Percentiles rank a stretch among this genome's conserved stretches.
These are phyloP conservation scores for Eurotiales sp. DNA, from an alignment of 2,329 filamentous ascomycete species.

Conservation along the genomic window DNA sequence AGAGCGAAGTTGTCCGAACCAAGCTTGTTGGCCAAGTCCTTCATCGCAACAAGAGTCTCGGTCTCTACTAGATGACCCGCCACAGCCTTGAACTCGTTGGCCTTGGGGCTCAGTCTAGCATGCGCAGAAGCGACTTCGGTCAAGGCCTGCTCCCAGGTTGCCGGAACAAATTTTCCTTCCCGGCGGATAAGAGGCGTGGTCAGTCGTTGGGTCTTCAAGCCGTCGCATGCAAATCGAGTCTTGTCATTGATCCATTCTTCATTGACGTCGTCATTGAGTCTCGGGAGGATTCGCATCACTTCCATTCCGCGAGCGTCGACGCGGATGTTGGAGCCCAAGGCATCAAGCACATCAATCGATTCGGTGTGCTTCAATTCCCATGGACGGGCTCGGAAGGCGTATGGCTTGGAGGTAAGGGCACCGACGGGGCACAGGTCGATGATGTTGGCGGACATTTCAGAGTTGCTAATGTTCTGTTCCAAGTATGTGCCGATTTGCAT, in stretches of 20 bases:
- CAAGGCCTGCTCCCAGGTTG: slow-evolving; percentile 92
- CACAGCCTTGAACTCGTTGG: slow-evolving; percentile 93
- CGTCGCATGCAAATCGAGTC: slow-evolving; percentile 92
- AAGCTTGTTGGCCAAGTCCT: slow-evolving; percentile 94
- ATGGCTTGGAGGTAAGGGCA: slow-evolving; percentile 93
- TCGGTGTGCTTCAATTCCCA: slow-evolving; percentile 98
- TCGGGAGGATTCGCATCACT: slow-evolving; percentile 89
- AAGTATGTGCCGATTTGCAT: slow-evolving; percentile 98
- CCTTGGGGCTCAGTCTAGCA: slow-evolving; percentile 73
- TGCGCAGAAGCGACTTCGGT: slow-evolving; percentile 80
- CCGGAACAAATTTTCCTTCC: slow-evolving; percentile 86
- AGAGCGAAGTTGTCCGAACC: slow-evolving; percentile 93
- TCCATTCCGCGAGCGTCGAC: slow-evolving; percentile 90
- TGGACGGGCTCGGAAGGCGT: slow-evolving; percentile 91
- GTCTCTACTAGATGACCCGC: slow-evolving; percentile 88
- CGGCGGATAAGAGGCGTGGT: slow-evolving; percentile 87
- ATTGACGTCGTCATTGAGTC: slow-evolving; percentile 96
- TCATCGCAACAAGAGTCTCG: slow-evolving; percentile 91
- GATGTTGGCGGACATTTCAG: slow-evolving; percentile 93
- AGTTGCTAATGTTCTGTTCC: slow-evolving; percentile 87
- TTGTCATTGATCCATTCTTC: slow-evolving; percentile 99
- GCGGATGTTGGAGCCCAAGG: slow-evolving; percentile 87
- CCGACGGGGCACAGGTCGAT: slow-evolving; percentile 98
- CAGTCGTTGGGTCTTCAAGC: slow-evolving; percentile 90
- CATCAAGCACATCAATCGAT: slow-evolving; percentile 91